A percentile compares a stretch with the other conserved stretches of the same genome.
phyloP scores from a whole-genome alignment of 306 rosid genomes.

The Glycine soja region DNA sequence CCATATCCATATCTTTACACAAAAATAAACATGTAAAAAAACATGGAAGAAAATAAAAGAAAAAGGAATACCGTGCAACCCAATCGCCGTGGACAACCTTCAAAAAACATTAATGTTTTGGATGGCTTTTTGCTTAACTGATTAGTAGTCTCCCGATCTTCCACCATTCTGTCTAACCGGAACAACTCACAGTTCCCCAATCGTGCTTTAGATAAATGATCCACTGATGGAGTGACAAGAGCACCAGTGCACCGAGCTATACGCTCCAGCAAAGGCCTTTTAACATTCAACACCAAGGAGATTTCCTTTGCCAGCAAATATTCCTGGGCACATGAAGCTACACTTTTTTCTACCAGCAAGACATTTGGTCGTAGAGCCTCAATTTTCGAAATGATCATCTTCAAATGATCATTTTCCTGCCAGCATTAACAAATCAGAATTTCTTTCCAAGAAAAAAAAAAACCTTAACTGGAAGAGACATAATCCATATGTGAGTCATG shows the following conservation, averaged over 20 bases:
- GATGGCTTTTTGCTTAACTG: slow-evolving; percentile 76
- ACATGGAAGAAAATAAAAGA: slow-evolving; percentile 25
- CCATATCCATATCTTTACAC: slow-evolving; percentile 26
- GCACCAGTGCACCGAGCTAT: slow-evolving; percentile 96
- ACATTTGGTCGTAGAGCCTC: slow-evolving; percentile 94
- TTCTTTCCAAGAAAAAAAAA: slow-evolving; percentile 26
- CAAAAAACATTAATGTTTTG: slow-evolving; percentile 95
- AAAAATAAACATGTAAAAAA: slow-evolving; percentile 17
- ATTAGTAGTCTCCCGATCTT: slow-evolving; percentile 70
- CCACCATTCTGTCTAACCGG: slow-evolving; percentile 75
- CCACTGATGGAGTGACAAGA: slow-evolving; percentile 77
- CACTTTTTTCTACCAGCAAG: slow-evolving; percentile 93
- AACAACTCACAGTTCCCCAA: slow-evolving; percentile 93
- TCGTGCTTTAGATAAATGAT: slow-evolving; percentile 67
- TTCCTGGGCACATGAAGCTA: slow-evolving; percentile 84
- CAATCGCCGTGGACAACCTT: slow-evolving; percentile 97
- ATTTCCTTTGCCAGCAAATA: slow-evolving; percentile 87
- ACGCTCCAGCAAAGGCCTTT: slow-evolving; percentile 85
- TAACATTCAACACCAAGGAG: slow-evolving; percentile 94
- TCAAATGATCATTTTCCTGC: slow-evolving; percentile 94
- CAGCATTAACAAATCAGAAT: slow-evolving; percentile 40
- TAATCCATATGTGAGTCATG: slow-evolving; percentile 31
- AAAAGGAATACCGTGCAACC: slow-evolving; percentile 81
- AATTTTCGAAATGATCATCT: slow-evolving; percentile 79
- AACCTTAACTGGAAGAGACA: slow-evolving; percentile 16